A percentile compares a stretch with the other conserved stretches of the same genome.
Conservation (phyloP, 1,284 basidiomycete species). For the Fomitopsis palustris region DNA sequence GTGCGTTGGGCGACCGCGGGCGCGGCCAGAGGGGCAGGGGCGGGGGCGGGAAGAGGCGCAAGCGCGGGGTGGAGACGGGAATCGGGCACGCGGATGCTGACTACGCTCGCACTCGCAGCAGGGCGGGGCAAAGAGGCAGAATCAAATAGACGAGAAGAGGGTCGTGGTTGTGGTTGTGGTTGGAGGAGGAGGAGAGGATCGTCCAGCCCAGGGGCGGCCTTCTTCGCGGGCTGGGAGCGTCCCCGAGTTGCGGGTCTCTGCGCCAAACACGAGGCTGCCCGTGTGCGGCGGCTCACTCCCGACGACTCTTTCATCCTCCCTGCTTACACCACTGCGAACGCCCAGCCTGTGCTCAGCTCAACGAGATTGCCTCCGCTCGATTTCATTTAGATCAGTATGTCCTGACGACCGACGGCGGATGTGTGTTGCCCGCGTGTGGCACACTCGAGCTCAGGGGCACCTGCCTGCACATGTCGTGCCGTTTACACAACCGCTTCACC, state of each 20-base stretch:
- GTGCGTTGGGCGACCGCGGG: not conserved
- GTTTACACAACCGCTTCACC: not conserved
- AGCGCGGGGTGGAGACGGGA: not conserved
- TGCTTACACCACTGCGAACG: not conserved
- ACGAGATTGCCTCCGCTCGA: not conserved
- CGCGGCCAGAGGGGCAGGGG: constrained; percentile 1
- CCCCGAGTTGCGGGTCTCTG: not conserved
- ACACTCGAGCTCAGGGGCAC: not conserved
- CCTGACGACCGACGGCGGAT: not conserved
- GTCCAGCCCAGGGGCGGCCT: not conserved
- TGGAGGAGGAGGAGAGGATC: too few species aligned
- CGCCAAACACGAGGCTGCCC: not conserved
- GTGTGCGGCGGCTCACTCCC: not conserved
- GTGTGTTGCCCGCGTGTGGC: not conserved
- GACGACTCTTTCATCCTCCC: not conserved
- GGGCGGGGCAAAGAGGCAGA: not conserved
- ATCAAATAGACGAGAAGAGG: not conserved
- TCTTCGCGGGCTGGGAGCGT: not conserved
- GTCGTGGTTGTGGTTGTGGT: not conserved
- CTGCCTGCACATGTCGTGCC: not conserved
- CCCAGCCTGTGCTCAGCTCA: not conserved
- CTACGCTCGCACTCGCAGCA: not conserved
- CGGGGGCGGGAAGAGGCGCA: not conserved
- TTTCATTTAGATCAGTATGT: not conserved
- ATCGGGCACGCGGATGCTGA: not conserved